Evolutionary conservation across 2,329 filamentous ascomycete species (phyloP).

Genomic region (Alternaria incomplexa): DNA sequence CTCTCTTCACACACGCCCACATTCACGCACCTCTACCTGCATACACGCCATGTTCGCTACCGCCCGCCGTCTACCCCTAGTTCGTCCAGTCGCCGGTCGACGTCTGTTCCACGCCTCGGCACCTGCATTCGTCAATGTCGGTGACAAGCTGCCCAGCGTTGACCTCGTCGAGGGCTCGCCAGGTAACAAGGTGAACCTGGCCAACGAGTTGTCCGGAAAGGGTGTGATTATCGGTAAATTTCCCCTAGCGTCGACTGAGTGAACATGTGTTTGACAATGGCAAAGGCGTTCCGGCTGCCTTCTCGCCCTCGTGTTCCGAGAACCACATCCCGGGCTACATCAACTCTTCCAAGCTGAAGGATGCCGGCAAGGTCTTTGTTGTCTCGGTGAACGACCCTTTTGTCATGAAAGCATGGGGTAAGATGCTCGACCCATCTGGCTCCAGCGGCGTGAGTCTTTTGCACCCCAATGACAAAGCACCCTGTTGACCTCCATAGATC

Average conservation of each 20-base stretch:
- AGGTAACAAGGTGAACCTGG: slow-evolving; percentile 87
- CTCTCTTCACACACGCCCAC: neutral
- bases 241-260: slow-evolving; percentile 3
- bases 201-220: slow-evolving; percentile 74
- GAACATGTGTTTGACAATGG: slow-evolving; percentile 10
- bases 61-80: slow-evolving; percentile 37
- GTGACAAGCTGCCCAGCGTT: slow-evolving; percentile 78
- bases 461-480: neutral
- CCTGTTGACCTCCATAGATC: slow-evolving; percentile 62
- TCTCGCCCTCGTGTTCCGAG: slow-evolving; percentile 66
- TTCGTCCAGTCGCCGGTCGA: slow-evolving; percentile 25
- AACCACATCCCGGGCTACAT: slow-evolving; percentile 87
- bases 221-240: slow-evolving; percentile 72
- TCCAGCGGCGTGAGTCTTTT: slow-evolving; percentile 72
- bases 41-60: slow-evolving; percentile 30
- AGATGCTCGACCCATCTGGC: slow-evolving; percentile 75
- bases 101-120: slow-evolving; percentile 68
- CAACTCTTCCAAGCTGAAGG: slow-evolving; percentile 75
- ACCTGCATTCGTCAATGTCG: slow-evolving; percentile 71
- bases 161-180: slow-evolving; percentile 85
- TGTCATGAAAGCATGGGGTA: slow-evolving; percentile 91
- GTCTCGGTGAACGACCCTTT: slow-evolving; percentile 94
- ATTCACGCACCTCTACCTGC: slow-evolving; percentile 13
- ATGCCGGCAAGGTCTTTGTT: slow-evolving; percentile 85
- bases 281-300: slow-evolving; percentile 52